These are phyloP conservation scores for Solanum etuberosum DNA, from an alignment of 257 asterid species.

Conservation along the genomic window DNA sequence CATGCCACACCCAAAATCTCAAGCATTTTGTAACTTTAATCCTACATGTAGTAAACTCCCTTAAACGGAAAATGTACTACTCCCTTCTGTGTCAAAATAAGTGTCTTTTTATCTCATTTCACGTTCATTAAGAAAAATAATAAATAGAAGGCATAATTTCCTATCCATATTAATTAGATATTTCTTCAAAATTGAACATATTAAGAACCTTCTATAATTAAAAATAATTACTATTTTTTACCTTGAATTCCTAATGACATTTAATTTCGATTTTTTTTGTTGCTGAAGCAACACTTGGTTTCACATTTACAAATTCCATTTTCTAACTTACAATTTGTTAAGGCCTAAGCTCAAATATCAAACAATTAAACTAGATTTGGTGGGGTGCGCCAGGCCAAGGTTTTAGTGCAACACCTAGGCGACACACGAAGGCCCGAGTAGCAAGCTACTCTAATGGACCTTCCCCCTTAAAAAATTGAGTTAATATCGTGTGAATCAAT, in stretches of 20 bases:
- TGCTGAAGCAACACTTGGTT: too few species aligned
- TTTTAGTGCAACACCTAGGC: neutral
- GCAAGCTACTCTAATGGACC: neutral
- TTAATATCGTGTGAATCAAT: neutral
- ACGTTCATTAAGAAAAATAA: too few species aligned
- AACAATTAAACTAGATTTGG: neutral
- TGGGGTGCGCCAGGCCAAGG: neutral
- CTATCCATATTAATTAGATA: neutral
- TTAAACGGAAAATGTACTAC: neutral
- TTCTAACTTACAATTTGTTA: too few species aligned
- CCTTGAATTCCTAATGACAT: too few species aligned
- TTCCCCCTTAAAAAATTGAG: neutral
- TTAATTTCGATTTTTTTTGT: too few species aligned
- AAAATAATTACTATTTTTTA: too few species aligned
- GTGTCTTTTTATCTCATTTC: neutral
- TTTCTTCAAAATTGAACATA: neutral
- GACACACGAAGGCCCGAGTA: neutral
- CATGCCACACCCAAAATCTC: neutral
- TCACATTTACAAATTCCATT: too few species aligned
- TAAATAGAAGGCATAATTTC: too few species aligned
- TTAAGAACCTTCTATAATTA: too few species aligned
- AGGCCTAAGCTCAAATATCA: too few species aligned
- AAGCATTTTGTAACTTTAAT: neutral
- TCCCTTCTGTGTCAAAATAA: too few species aligned
- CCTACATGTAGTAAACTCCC: neutral